Evolutionary conservation across 441 rosid genomes (phyloP).

Genomic region (Arabidopsis hybrid): DNA sequence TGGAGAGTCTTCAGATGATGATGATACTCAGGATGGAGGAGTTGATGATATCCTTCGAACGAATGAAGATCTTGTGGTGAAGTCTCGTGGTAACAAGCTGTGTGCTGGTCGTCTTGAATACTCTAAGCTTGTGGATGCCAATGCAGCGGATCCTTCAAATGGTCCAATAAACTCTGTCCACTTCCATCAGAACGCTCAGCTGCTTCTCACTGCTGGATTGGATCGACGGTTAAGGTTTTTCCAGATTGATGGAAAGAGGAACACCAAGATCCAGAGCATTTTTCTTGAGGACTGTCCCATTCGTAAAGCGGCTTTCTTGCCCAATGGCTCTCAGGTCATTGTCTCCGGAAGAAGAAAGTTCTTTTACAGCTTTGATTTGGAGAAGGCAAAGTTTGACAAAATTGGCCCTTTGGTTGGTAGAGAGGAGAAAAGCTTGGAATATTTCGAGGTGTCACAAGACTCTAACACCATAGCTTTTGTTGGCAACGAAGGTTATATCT

Average conservation of each 20-base stretch:
- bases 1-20: conserved; percentile 54
- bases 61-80: conserved; percentile 81
- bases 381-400: conserved; percentile 78
- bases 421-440: conserved; percentile 94
- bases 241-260: conserved; percentile 92
- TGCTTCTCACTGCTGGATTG: conserved; percentile 80
- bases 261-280: conserved; percentile 84
- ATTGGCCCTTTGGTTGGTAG: conserved; percentile 90
- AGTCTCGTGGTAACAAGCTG: conserved; percentile 52
- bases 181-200: conserved; percentile 85
- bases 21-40: conserved; percentile 55
- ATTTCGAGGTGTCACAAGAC: conserved; percentile 85
- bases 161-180: conserved; percentile 81
- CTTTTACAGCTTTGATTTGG: conserved; percentile 90
- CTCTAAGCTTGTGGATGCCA: conserved; percentile 83
- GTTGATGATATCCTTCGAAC: conserved; percentile 72
- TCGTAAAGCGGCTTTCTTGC: conserved; percentile 80
- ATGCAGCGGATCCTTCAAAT: conserved; percentile 70
- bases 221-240: conserved; percentile 79
- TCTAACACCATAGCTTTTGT: conserved; percentile 78
- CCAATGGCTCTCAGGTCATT: conserved; percentile 89
- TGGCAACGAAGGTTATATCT: conserved; percentile 85
- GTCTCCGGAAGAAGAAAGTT: conserved; percentile 91
- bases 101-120: conserved; percentile 80
- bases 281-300: conserved; percentile 91